A percentile compares a stretch with the other conserved stretches of the same genome.
Conservation (phyloP, 495 filamentous ascomycete genomes). For the Xylaria telfairii region DNA sequence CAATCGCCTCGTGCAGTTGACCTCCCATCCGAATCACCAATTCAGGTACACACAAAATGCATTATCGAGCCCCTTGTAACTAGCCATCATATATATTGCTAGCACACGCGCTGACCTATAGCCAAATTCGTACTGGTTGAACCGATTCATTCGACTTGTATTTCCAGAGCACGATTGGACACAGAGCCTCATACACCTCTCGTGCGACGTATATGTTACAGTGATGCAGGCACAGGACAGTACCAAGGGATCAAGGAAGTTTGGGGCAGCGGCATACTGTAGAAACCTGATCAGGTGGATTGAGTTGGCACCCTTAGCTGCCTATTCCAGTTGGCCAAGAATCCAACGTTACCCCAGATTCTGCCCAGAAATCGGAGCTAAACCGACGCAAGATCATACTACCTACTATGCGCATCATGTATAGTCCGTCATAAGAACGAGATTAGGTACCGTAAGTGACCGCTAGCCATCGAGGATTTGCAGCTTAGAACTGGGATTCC, state of each 20-base stretch:
- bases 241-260: background rate
- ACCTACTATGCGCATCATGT: background rate
- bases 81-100: background rate
- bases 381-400: background rate
- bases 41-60: background rate
- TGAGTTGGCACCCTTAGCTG: background rate
- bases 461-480: background rate
- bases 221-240: background rate
- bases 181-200: background rate
- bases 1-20: background rate
- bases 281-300: background rate
- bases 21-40: background rate
- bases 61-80: background rate
- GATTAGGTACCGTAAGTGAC: background rate
- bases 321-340: slow-evolving; percentile 10
- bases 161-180: background rate
- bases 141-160: background rate
- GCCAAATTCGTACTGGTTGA: background rate
- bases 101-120: background rate
- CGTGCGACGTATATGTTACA: background rate
- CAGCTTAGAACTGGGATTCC: background rate
- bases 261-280: background rate
- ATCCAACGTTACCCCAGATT: slow-evolving; percentile 8
- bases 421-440: background rate
- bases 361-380: background rate